Percentiles rank a stretch among this genome's conserved stretches.
Conservation (phyloP, 345 rosid genomes). For the Linum trigynum region DNA sequence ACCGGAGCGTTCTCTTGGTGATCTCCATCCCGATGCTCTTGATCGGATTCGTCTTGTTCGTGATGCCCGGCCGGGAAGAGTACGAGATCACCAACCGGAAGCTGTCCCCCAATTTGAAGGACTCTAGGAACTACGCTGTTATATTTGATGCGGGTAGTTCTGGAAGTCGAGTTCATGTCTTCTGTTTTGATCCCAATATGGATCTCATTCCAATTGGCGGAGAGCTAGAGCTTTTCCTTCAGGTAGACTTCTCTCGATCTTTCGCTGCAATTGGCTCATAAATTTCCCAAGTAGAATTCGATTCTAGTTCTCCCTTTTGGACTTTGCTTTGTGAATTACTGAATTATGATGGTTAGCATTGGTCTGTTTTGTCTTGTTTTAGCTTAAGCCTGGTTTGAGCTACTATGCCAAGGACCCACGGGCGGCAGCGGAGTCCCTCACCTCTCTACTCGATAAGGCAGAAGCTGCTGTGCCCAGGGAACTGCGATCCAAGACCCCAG, state of each 20-base stretch:
- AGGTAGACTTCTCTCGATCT: slow-evolving; percentile 28
- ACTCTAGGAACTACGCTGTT: slow-evolving; percentile 53
- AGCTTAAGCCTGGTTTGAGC: slow-evolving; percentile 87
- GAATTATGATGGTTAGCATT: neutral
- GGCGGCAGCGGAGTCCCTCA: slow-evolving; percentile 61
- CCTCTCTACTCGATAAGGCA: slow-evolving; percentile 71
- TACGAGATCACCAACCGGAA: slow-evolving; percentile 36
- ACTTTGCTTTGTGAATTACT: neutral
- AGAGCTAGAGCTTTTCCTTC: slow-evolving; percentile 76
- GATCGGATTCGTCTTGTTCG: slow-evolving; percentile 44
- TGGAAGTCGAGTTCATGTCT: slow-evolving; percentile 94
- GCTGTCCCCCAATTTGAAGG: slow-evolving; percentile 31
- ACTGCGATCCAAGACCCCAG: slow-evolving; percentile 75
- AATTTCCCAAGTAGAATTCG: too few species aligned
- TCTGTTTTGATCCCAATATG: slow-evolving; percentile 72
- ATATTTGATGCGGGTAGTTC: slow-evolving; percentile 95
- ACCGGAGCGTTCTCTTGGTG: slow-evolving; percentile 51
- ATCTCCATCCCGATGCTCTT: slow-evolving; percentile 60
- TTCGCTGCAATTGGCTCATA: neutral
- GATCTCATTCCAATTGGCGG: slow-evolving; percentile 86
- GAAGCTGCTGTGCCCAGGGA: slow-evolving; percentile 73
- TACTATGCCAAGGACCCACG: slow-evolving; percentile 64
- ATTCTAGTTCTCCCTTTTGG: neutral
- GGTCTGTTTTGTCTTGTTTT: slow-evolving; percentile 16
- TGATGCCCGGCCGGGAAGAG: slow-evolving; percentile 52